These are phyloP conservation scores for Dovyalis caffra DNA, from an alignment of 345 rosid species.

Conservation along the genomic window DNA sequence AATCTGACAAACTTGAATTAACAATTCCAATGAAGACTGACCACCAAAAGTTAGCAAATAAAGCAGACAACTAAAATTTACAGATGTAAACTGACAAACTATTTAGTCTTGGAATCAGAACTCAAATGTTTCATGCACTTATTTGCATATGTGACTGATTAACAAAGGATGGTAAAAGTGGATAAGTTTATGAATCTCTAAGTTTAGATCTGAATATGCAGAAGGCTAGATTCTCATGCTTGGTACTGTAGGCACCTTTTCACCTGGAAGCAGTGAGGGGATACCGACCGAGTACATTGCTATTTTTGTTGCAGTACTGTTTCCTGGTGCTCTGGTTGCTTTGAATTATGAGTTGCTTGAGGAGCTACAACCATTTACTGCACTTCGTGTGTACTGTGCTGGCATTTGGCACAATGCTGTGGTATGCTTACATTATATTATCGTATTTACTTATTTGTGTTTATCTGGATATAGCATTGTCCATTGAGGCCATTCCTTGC, in stretches of 20 bases:
- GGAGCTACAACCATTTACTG: conserved; percentile 43
- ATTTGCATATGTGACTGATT: background rate
- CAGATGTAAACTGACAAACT: background rate
- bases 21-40: background rate
- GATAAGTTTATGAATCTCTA: conserved; percentile 10
- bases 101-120: background rate
- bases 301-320: conserved; percentile 69
- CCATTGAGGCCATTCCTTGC: background rate
- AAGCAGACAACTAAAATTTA: background rate
- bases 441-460: conserved; percentile 1
- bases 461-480: background rate
- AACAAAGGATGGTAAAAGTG: background rate
- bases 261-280: conserved; percentile 77
- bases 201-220: conserved; percentile 10
- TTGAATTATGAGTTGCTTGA: conserved; percentile 60
- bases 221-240: conserved; percentile 28
- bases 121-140: background rate
- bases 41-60: background rate
- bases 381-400: conserved; percentile 83
- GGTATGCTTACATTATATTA: conserved; percentile 36
- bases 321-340: conserved; percentile 94
- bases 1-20: background rate
- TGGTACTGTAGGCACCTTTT: conserved; percentile 39
- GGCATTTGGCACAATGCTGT: conserved; percentile 97
- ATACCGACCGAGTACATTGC: conserved; percentile 78